These are phyloP conservation scores for Starmerella sp. DNA, from an alignment of 805 yeast species.

Conservation along the genomic window DNA sequence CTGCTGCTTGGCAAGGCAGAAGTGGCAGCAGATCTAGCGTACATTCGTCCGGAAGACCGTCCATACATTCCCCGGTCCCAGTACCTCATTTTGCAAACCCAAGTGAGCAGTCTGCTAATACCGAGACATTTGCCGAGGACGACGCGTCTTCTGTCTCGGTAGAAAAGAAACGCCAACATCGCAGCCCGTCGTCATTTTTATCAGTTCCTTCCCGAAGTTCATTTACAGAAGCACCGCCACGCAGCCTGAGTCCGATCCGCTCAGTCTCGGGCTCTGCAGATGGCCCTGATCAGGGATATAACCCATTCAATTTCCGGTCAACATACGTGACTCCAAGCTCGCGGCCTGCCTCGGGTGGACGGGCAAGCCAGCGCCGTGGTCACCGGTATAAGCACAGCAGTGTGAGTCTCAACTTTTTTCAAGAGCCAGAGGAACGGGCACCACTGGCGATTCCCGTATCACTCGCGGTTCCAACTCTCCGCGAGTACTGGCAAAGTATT, in stretches of 20 bases:
- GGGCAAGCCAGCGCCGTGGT: constrained; percentile 54
- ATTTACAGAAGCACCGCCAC: not conserved
- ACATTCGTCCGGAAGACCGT: not conserved
- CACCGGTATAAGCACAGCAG: constrained; percentile 94
- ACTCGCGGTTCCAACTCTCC: constrained; percentile 59
- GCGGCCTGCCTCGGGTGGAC: constrained; percentile 14
- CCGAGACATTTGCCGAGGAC: not conserved
- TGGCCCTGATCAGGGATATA: constrained; percentile 4
- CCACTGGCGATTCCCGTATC: constrained; percentile 51
- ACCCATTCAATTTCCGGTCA: constrained; percentile 59
- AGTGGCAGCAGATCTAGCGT: not conserved
- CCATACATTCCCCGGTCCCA: not conserved
- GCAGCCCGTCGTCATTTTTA: not conserved
- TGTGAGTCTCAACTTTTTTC: constrained; percentile 89
- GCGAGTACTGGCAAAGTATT: constrained; percentile 54
- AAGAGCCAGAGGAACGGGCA: constrained; percentile 71
- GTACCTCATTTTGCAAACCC: not conserved
- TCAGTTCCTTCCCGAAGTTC: not conserved
- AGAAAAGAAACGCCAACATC: not conserved
- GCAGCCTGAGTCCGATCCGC: constrained; percentile 12
- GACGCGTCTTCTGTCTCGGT: not conserved
- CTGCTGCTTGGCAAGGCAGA: constrained; percentile 18
- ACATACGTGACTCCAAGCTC: constrained; percentile 29
- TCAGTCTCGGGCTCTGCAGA: constrained; percentile 15
- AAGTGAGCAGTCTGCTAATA: not conserved